Conservation (phyloP, 2,329 filamentous ascomycete species). For the Aspergillus alliaceus region DNA sequence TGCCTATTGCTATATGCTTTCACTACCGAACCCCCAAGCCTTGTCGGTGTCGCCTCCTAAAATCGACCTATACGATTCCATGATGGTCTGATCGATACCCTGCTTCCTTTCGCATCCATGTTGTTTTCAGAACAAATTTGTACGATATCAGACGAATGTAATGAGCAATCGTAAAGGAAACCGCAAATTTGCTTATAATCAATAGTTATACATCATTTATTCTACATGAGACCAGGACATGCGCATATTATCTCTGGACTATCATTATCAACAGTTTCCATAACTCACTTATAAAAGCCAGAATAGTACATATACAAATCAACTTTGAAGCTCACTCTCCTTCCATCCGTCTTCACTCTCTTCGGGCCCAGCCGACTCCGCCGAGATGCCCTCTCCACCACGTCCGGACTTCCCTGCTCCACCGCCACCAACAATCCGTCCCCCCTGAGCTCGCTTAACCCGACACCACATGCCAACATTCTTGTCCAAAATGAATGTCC, state of each 20-base stretch:
- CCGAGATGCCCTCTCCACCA: slow-evolving; percentile 47
- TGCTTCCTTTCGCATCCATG: not conserved
- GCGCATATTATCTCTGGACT: slow-evolving; percentile 7
- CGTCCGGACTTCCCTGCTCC: slow-evolving; percentile 21
- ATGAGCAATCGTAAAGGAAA: not conserved
- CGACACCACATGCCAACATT: slow-evolving; percentile 87
- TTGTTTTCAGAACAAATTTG: not conserved
- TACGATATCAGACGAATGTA: not conserved
- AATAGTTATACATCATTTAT: not conserved
- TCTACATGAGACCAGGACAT: not conserved
- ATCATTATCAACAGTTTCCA: not conserved
- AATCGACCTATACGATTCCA: not conserved
- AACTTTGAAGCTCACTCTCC: slow-evolving; percentile 68
- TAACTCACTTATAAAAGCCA: not conserved
- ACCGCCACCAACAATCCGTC: slow-evolving; percentile 56
- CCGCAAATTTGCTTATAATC: too few relatives aligned
- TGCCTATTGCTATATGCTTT: not conserved
- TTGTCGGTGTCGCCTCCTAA: not conserved
- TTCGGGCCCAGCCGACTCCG: slow-evolving; percentile 46
- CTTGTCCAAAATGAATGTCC: slow-evolving; percentile 91
- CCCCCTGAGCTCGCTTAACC: slow-evolving; percentile 85
- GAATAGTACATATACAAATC: not conserved
- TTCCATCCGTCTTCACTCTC: slow-evolving; percentile 61
- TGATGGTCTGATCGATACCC: not conserved
- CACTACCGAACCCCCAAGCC: too few relatives aligned